Evolutionary conservation across 2,329 filamentous ascomycete species (phyloP), one percentile per base, ranked within the genome.

Genomic region (Neofusicoccum cordaticola): DNA sequence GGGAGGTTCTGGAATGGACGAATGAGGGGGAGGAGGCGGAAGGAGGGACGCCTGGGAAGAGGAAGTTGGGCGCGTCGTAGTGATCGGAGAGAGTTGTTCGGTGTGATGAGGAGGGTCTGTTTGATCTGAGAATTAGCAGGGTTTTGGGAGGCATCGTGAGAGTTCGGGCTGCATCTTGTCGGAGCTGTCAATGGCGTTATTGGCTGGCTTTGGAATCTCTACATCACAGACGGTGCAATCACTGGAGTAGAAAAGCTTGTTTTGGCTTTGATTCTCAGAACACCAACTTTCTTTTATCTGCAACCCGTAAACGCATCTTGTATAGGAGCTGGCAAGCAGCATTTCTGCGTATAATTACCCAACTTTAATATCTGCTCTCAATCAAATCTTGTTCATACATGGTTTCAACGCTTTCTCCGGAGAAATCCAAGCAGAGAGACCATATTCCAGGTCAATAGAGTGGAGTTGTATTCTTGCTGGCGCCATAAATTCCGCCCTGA

Each of bases 1-100:
- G 92, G 91, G 92, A 96, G 77, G 84, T 97, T 68, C 83, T 89
- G 44, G 93, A 97, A 78, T 93, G 72, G 73, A 74, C 69, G 3
- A 75, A 75, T 72, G 68, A 75, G 72, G 70, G 77, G 66, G 69
- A 80, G 66, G 69, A 77, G 66, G 71, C 75, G 68, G 65, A 27
- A 19, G 34, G 13, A n/a, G 51, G 68, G 7, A 67, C 69, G 13
- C 68, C 72, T 1, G 69, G 63, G 57, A 78, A 77, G 68, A 71
- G 76, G 63, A 78, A 78, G 68, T 71, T 75, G 37, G 13, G 34
- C 17, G 19, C n/a, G 6, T 56, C 35, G 19, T 42, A 15, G 37
- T 12, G 9, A 15, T 12, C 3, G 37, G 52, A 56, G 11, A 3
- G 22, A 3, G 12, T 17, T 8, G 15, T 22, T 31, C 27, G 27